phyloP scores from a whole-genome alignment of 1,284 basidiomycete species.

The Heliocybe sulcata region DNA sequence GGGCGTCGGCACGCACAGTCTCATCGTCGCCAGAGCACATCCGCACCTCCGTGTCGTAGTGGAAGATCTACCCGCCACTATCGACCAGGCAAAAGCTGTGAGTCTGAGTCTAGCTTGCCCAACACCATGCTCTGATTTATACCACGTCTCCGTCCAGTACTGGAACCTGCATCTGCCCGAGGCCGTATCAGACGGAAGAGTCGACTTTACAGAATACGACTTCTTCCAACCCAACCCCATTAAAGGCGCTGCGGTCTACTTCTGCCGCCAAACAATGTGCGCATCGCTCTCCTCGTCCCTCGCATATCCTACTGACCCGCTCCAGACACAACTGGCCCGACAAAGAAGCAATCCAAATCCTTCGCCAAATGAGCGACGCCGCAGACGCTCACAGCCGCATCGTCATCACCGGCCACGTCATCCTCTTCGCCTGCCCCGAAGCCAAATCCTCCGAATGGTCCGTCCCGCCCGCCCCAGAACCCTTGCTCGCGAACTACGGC shows the following conservation, averaged over 20 bases:
- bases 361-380: not conserved
- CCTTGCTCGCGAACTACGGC: not conserved
- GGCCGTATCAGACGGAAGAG: not conserved
- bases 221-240: not conserved
- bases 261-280: not conserved
- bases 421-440: not conserved
- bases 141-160: not conserved
- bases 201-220: not conserved
- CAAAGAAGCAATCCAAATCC: not conserved
- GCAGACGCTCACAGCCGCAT: not conserved
- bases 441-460: not conserved
- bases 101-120: not conserved
- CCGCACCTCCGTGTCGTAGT: conserved; percentile 26
- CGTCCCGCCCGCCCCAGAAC: not conserved
- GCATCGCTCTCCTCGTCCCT: not conserved
- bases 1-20: conserved; percentile 26
- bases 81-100: conserved; percentile 15
- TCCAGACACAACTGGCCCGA: not conserved
- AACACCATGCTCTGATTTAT: not conserved
- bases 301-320: not conserved
- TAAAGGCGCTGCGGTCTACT: not conserved
- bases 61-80: conserved; percentile 25
- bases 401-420: not conserved
- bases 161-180: not conserved
- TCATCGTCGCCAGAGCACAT: conserved; percentile 19